Percentiles rank a stretch among this genome's conserved stretches.
Evolutionary conservation across 305 asterid genomes (phyloP).

Genomic region (Ruellia speciosa): DNA sequence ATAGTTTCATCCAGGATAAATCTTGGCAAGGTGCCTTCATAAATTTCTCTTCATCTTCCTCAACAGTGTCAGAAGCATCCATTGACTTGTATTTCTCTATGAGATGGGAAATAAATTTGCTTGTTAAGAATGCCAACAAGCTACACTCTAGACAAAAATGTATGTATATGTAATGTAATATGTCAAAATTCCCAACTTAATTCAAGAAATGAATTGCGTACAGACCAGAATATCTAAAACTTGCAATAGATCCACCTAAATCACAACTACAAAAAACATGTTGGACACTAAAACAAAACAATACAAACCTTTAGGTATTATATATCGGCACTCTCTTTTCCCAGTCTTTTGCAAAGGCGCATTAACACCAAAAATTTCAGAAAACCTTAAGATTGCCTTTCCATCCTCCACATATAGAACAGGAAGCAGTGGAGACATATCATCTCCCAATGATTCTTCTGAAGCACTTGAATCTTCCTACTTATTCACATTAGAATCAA

Average conservation of each 20-base stretch:
- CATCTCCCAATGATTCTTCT: conserved; percentile 42
- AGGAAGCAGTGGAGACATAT: conserved; percentile 67
- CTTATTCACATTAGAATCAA: conserved; percentile 26
- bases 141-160: conserved; percentile 15
- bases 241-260: conserved; percentile 7
- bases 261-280: conserved; percentile 18
- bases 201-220: conserved; percentile 1
- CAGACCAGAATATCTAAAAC: conserved; percentile 14
- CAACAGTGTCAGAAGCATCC: conserved; percentile 53
- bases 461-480: conserved; percentile 55
- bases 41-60: conserved; percentile 87
- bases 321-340: conserved; percentile 59
- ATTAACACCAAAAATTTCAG: conserved; percentile 84
- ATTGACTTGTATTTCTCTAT: conserved; percentile 64
- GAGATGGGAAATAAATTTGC: conserved; percentile 19
- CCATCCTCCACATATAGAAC: conserved; percentile 88
- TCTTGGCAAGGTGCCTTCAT: conserved; percentile 62
- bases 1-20: conserved; percentile 43
- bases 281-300: conserved; percentile 17
- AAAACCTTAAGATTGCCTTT: conserved; percentile 67
- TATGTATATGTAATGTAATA: background rate
- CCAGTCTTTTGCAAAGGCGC: conserved; percentile 54
- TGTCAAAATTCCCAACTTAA: conserved; percentile 7
- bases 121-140: conserved; percentile 21
- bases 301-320: conserved; percentile 62